Conservation (phyloP, 495 filamentous ascomycete species). For the Lasiosphaeria miniovina region DNA sequence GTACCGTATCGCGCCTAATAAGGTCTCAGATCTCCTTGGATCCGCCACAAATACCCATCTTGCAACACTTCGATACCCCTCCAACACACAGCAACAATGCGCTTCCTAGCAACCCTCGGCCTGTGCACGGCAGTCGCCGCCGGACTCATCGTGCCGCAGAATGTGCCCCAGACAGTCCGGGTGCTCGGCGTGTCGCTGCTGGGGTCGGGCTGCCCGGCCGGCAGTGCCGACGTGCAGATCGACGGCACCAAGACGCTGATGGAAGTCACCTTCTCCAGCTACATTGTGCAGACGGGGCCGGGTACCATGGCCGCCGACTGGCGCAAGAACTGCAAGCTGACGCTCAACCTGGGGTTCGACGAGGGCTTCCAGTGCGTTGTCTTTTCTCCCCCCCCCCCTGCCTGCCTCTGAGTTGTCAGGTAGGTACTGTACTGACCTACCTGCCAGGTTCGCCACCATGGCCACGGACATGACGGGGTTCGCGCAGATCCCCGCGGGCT, state of each 20-base stretch:
- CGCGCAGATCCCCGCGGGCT: constrained; percentile 24
- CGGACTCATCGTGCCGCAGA: no score
- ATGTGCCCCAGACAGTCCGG: background rate
- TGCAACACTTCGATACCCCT: no score
- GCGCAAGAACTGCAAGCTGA: constrained; percentile 16
- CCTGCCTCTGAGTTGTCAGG: no score
- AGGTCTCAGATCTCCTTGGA: no score
- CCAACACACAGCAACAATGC: no score
- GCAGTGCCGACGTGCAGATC: constrained; percentile 16
- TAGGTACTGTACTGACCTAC: no score
- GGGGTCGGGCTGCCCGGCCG: constrained; percentile 14
- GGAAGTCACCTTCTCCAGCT: constrained; percentile 13
- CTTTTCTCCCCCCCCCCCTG: background rate
- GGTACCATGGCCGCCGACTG: constrained; percentile 12
- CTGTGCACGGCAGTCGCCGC: no score
- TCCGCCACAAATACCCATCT: no score
- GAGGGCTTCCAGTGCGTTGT: constrained; percentile 12
- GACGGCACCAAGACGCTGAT: constrained; percentile 11
- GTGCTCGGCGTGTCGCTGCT: constrained; percentile 12
- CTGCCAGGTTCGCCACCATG: constrained; percentile 7
- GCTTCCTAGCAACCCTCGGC: no score
- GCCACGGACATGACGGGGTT: constrained; percentile 23
- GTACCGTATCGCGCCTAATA: no score
- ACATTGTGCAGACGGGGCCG: constrained; percentile 12
- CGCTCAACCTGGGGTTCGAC: constrained; percentile 10